These are phyloP conservation scores for Osmanthus fragrans DNA, from an alignment of 257 asterid species.

Conservation along the genomic window DNA sequence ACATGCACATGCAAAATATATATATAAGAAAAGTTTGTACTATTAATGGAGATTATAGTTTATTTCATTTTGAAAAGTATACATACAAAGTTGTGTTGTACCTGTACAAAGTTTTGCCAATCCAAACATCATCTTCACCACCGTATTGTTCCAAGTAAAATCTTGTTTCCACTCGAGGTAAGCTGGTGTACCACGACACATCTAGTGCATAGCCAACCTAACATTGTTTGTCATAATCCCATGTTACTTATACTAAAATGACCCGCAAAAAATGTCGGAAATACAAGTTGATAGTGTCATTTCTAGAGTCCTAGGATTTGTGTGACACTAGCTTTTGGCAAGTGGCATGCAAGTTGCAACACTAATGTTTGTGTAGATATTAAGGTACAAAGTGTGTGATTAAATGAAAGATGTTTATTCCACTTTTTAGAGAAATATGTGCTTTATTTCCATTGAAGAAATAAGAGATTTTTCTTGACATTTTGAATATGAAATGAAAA, in stretches of 20 bases:
- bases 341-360: not conserved
- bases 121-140: constrained; percentile 91
- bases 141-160: constrained; percentile 79
- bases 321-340: not conserved
- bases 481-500: no score
- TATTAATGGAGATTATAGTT: no score
- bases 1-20: not conserved
- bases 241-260: not conserved
- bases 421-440: not conserved
- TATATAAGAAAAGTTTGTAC: no score
- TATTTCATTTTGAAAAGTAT: constrained; percentile 26
- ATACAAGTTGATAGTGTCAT: not conserved
- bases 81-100: constrained; percentile 78
- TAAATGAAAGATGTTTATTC: not conserved
- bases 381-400: not conserved
- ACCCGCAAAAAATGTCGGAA: not conserved
- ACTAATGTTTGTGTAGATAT: not conserved
- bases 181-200: constrained; percentile 73
- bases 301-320: not conserved
- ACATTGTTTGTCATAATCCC: not conserved
- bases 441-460: not conserved
- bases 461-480: no score
- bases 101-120: constrained; percentile 93
- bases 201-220: constrained; percentile 84
- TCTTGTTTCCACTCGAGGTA: constrained; percentile 79